These are phyloP conservation scores for Trametes coccinea DNA, from an alignment of 768 basidiomycete genomes.

Conservation along the genomic window DNA sequence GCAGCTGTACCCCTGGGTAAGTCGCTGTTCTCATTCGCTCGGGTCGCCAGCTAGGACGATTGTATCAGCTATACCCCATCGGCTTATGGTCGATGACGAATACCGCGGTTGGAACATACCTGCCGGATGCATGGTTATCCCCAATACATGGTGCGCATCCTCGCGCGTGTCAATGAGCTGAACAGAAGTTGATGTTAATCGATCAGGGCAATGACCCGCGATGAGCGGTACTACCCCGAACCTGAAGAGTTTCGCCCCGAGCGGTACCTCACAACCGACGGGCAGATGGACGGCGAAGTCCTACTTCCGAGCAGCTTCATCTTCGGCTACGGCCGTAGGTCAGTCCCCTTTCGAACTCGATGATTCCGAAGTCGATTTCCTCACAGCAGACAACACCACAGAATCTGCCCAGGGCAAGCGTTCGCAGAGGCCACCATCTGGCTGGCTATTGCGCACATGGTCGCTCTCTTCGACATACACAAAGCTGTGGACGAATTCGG, in stretches of 20 bases:
- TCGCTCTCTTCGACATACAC: slow-evolving; percentile 47
- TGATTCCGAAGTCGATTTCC: neutral
- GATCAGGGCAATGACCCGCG: slow-evolving; percentile 30
- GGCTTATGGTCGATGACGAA: slow-evolving; percentile 23
- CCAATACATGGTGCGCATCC: slow-evolving; percentile 24
- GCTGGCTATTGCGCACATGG: slow-evolving; percentile 44
- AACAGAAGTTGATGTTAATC: neutral
- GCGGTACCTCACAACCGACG: slow-evolving; percentile 26
- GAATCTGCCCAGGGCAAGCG: slow-evolving; percentile 55
- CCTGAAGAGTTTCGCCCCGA: slow-evolving; percentile 51
- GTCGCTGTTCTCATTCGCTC: no score
- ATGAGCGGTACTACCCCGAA: slow-evolving; percentile 36
- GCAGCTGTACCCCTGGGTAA: slow-evolving; percentile 12
- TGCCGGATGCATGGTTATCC: slow-evolving; percentile 27
- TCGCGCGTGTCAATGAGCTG: no score
- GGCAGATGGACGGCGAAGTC: neutral
- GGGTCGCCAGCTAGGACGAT: no score
- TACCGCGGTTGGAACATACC: slow-evolving; percentile 33
- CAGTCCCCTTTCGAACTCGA: neutral
- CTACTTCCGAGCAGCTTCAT: slow-evolving; percentile 16
- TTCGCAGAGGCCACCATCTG: slow-evolving; percentile 50
- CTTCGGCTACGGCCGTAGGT: slow-evolving; percentile 25
- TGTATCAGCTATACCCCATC: slow-evolving; percentile 27
- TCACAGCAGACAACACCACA: neutral
- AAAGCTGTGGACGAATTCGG: slow-evolving; percentile 43